Evolutionary conservation across 2,329 filamentous ascomycete species (phyloP), one percentile per base, ranked within the genome.

Genomic region (Fusarium sp.): DNA sequence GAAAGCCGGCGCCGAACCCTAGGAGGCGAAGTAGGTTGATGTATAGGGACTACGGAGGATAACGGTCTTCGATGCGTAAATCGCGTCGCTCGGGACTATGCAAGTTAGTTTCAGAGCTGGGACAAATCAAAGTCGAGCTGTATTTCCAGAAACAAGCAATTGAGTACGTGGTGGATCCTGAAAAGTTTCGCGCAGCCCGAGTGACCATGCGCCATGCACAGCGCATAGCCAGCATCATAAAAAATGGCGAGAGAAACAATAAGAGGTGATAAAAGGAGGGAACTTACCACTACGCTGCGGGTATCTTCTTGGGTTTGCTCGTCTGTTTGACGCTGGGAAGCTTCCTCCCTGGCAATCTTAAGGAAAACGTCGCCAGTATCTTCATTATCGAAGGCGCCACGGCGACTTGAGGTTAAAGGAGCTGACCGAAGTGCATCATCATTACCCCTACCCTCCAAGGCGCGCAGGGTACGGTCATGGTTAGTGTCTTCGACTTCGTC

Each of bases 321-420:
- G 47, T 84, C 82, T 13, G 76, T 69, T 23, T 78, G 75, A 57
- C 83, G 84, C 53, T 82, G 83, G 21, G 79, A 76, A 19, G 84
- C 73, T 69, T 90, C 88, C 66, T 90, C 88, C 16, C 86, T 83
- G 18, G 89, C 88, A 67, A 91, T 90, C 60, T 84, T 86, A 67
- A 91, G 84, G 71, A 90, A 91, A 44, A 90, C 82, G 71, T 91
- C 89, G 43, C 87, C 87, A 7, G 85, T 88, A 71, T 89, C 88
- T 60, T 90, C 88, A 46, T 80, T 82, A 57, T 87, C 78, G 15
- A 75, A 64, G 76, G 78, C 50, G 76, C 81, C 70, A 75, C 80
- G 73, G 71, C 80, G 54, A 19, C 80, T 81, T 3, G 84, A 83
- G 65, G 84, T 80, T 25, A 83, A 82, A 11, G 83, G 82, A n/a